phyloP scores from a whole-genome alignment of 768 basidiomycete genomes.

The Cystobasidium tubakii region DNA sequence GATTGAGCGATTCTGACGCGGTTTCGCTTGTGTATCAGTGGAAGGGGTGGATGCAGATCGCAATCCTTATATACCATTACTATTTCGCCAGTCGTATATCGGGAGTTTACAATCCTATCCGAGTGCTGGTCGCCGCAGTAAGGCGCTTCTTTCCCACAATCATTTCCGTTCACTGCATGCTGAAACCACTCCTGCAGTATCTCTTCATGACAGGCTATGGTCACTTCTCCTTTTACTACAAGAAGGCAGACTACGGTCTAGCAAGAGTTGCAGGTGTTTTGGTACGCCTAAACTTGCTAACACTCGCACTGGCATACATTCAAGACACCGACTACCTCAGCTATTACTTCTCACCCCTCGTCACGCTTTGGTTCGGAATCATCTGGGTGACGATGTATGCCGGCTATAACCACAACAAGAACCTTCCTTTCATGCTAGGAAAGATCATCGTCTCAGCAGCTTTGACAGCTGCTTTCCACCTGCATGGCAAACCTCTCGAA shows the following conservation, averaged over 20 bases:
- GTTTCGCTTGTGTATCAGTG: constrained; percentile 53
- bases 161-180: neutral
- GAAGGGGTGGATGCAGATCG: constrained; percentile 98
- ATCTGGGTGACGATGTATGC: constrained; percentile 71
- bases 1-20: neutral
- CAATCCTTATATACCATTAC: constrained; percentile 88
- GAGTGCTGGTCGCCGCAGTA: constrained; percentile 70
- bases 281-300: constrained; percentile 75
- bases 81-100: constrained; percentile 80
- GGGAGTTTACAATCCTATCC: constrained; percentile 84
- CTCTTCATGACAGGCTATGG: constrained; percentile 90
- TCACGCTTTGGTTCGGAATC: constrained; percentile 78
- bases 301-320: constrained; percentile 72
- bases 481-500: constrained; percentile 60
- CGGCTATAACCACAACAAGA: constrained; percentile 69
- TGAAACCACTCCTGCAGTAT: constrained; percentile 33
- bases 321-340: constrained; percentile 89
- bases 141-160: constrained; percentile 47
- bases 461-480: constrained; percentile 63
- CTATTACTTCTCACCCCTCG: constrained; percentile 85
- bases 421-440: constrained; percentile 58
- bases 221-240: constrained; percentile 63
- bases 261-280: constrained; percentile 68
- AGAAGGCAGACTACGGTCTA: constrained; percentile 80
- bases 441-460: constrained; percentile 67